Evolutionary conservation across 2,329 filamentous ascomycete species (phyloP), one percentile per base, ranked within the genome.

Genomic region (Ciborinia camelliae): DNA sequence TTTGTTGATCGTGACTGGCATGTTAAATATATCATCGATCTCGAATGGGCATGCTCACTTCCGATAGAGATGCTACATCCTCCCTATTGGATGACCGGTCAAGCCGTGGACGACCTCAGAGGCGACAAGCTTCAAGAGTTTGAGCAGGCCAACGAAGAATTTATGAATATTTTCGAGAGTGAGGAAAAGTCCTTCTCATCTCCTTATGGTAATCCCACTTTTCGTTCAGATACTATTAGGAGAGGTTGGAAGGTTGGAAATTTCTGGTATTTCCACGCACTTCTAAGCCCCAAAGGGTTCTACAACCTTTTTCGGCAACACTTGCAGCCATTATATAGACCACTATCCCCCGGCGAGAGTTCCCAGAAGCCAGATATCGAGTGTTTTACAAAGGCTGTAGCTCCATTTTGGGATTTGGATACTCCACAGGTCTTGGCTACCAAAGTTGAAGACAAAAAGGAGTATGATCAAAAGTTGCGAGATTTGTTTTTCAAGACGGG

Each of bases 1-100:
- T 73, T 77, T 63, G 75, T 77, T 5, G 75, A 78, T 62, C 58
- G 72, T 14, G 57, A 76, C 51, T 77, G 74, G 73, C 71, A 75
- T 52, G 68, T 77, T 37, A 73, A 68, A 37, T 66, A 60, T 48
- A 58, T 77, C 7, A 71, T 77, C 64, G 75, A 77, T 59, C 70
- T 76, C 3, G 75, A 78, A 65, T 78, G 72, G 72, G 70, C 72
- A 28, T 73, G 68, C 51, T 65, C 72, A n/a, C 66, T 64, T n/a
- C 72, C 74, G 14, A 47, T 72, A 10, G 74, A 77, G 61, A 74
- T 76, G 68, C 52, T 71, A 20, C 52, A 63, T 18, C 68, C 70
- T 23, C 75, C 75, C 1, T 66, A 73, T 62, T 77, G 75, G 75
- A 65, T 77, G 32, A 73, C 70, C 51, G 58, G 63, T 52, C 55